phyloP scores from a whole-genome alignment of 2,329 filamentous ascomycete genomes.

The Paraphoma sp. region DNA sequence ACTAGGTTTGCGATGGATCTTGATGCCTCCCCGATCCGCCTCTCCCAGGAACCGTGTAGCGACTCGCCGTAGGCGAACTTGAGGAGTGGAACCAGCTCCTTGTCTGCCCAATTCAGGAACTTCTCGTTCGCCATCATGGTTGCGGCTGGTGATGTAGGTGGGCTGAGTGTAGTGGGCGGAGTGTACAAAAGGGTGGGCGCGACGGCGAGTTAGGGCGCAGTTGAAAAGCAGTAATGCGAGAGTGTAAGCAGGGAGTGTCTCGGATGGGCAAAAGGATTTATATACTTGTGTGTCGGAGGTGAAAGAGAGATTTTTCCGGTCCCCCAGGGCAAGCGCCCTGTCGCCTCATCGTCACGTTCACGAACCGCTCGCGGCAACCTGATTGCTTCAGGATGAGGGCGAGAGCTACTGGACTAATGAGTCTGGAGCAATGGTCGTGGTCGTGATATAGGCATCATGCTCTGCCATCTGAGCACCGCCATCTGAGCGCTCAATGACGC shows the following conservation, averaged over 20 bases:
- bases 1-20: background rate
- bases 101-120: constrained; percentile 1
- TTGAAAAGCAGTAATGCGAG: background rate
- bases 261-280: background rate
- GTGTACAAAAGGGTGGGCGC: background rate
- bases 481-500: too few species aligned
- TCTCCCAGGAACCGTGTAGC: background rate
- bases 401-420: too few species aligned
- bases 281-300: background rate
- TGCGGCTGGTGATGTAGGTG: background rate
- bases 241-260: background rate
- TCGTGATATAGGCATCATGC: too few species aligned
- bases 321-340: too few species aligned
- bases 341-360: too few species aligned
- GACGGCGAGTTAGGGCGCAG: background rate
- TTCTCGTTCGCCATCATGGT: background rate
- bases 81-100: constrained; percentile 13
- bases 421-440: too few species aligned
- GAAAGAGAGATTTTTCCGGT: background rate
- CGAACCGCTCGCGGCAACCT: too few species aligned
- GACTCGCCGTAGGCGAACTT: background rate
- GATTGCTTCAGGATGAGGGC: too few species aligned
- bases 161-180: background rate
- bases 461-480: too few species aligned
- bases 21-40: background rate